Evolutionary conservation across 2,329 filamentous ascomycete species (phyloP).

Genomic region (Aaosphaeria arxii): DNA sequence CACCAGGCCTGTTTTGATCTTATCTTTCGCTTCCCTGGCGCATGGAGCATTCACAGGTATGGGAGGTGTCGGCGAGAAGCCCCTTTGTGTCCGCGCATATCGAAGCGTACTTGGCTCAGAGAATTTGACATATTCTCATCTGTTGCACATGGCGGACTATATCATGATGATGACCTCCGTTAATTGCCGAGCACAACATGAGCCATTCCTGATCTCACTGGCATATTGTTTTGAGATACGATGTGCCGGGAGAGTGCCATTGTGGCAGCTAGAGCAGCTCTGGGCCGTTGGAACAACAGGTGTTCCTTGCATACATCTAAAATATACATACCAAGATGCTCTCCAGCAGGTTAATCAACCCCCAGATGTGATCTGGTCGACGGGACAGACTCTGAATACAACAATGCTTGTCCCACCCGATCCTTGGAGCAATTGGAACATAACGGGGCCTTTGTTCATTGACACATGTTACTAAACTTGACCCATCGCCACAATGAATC

Average conservation of each 20-base stretch:
- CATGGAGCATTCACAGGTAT: neutral
- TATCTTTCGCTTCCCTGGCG: neutral
- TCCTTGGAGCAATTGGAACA: neutral
- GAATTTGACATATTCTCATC: slow-evolving; percentile 11
- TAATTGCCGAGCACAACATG: slow-evolving; percentile 1
- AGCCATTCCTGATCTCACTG: slow-evolving; percentile 3
- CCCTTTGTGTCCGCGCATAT: slow-evolving; percentile 21
- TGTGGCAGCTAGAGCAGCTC: slow-evolving; percentile 2
- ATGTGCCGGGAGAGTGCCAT: neutral
- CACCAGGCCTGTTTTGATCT: neutral
- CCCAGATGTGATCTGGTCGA: neutral
- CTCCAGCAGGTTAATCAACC: neutral
- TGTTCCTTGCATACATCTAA: neutral
- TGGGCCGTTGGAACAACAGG: neutral
- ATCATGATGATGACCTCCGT: neutral
- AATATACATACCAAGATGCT: neutral
- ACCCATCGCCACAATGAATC: neutral
- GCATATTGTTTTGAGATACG: slow-evolving; percentile 1
- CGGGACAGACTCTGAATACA: neutral
- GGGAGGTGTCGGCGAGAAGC: slow-evolving; percentile 1
- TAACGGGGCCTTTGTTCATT: neutral
- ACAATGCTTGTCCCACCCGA: neutral
- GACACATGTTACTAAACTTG: neutral
- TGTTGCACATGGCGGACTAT: neutral
- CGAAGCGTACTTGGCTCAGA: slow-evolving; percentile 10